Conservation (phyloP, 192 early-diverging fungal species). For the Globomyces pollinis-pini region DNA sequence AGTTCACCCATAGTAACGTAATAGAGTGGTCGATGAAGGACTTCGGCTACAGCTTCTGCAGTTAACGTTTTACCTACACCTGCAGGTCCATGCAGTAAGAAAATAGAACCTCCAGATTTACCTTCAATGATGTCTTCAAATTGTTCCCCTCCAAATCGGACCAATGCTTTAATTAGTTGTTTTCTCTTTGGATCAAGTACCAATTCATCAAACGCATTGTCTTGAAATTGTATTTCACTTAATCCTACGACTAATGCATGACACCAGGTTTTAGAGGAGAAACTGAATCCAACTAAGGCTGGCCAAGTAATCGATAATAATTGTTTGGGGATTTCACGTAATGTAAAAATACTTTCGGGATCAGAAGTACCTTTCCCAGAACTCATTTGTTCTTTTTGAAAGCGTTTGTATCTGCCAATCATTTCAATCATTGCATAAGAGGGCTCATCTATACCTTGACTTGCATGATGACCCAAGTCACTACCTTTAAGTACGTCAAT, state of each 20-base stretch:
- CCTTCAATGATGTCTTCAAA: conserved; percentile 45
- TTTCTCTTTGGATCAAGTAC: conserved; percentile 38
- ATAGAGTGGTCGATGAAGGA: conserved; percentile 45
- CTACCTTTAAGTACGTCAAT: conserved; percentile 31
- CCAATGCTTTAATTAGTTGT: conserved; percentile 40
- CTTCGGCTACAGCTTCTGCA: conserved; percentile 51
- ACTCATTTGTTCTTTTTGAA: conserved; percentile 13
- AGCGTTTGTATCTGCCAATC: conserved; percentile 28
- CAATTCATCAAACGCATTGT: conserved; percentile 44
- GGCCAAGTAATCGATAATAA: conserved; percentile 34
- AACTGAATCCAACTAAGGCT: conserved; percentile 48
- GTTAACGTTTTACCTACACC: conserved; percentile 55
- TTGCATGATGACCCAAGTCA: conserved; percentile 32
- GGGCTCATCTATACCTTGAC: conserved; percentile 35
- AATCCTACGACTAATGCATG: conserved; percentile 38
- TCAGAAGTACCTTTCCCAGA: neutral
- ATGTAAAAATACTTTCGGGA: conserved; percentile 19
- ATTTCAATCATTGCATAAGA: conserved; percentile 30
- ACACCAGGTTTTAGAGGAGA: conserved; percentile 47
- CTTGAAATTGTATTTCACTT: conserved; percentile 35
- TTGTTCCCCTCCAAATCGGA: conserved; percentile 36
- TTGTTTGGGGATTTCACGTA: conserved; percentile 14
- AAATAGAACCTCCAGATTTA: conserved; percentile 47
- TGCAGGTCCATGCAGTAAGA: conserved; percentile 48
- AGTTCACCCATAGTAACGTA: conserved; percentile 58